phyloP scores from a whole-genome alignment of 106 monocot genomes.

The Dioscorea zingiberensis region DNA sequence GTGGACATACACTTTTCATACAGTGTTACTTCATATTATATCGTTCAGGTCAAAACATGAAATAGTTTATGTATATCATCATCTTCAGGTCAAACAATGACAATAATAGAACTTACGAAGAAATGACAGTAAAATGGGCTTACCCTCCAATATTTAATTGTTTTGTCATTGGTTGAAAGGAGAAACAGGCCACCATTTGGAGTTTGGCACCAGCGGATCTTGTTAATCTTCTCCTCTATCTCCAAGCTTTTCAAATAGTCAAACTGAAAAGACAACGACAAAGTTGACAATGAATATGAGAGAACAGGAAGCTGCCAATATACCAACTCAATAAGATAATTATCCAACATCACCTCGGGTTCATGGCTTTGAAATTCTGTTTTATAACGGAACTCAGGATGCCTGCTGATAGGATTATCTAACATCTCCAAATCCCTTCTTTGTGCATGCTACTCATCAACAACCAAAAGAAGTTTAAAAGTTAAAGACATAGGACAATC shows the following conservation, averaged over 20 bases:
- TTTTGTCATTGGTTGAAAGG: constrained; percentile 88
- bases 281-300: no score
- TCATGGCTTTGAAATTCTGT: constrained; percentile 92
- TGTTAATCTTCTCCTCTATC: constrained; percentile 96
- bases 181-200: constrained; percentile 71
- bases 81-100: no score
- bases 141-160: constrained; percentile 92
- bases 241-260: constrained; percentile 91
- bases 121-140: neutral
- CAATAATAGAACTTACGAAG: no score
- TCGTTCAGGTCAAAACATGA: no score
- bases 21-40: no score
- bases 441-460: constrained; percentile 27
- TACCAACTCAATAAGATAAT: neutral
- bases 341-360: constrained; percentile 48
- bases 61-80: no score
- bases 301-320: no score
- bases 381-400: constrained; percentile 87
- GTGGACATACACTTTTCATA: no score
- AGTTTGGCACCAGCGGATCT: constrained; percentile 80
- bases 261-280: constrained; percentile 36
- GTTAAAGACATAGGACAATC: neutral
- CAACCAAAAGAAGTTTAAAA: neutral
- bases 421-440: constrained; percentile 56
- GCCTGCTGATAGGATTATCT: constrained; percentile 49